Percentiles rank a stretch among this genome's conserved stretches.
Evolutionary conservation across 257 asterid genomes (phyloP).

Genomic region (Ocimum tenuiflorum): DNA sequence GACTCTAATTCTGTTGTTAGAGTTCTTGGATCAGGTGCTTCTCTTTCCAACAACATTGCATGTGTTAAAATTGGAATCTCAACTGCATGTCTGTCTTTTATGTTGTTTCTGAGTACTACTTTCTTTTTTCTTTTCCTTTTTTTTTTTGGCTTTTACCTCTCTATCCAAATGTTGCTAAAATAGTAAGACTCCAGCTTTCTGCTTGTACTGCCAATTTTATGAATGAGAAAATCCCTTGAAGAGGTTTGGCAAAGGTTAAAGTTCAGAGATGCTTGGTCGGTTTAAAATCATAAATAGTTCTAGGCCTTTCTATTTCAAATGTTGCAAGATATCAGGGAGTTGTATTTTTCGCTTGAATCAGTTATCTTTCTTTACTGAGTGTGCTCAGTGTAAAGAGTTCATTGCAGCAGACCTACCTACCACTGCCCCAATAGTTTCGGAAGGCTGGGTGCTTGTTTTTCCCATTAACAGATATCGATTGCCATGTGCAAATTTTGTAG

Average conservation of each 20-base stretch:
- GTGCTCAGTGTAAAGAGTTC: neutral
- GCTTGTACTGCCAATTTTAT: neutral
- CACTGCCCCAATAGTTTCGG: too few relatives aligned
- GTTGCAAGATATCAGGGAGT: neutral
- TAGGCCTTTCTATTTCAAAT: neutral
- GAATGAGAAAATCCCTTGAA: neutral
- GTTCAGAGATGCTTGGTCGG: neutral
- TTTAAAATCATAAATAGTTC: neutral
- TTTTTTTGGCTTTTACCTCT: neutral
- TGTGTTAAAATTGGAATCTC: slow-evolving; percentile 2
- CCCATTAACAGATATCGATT: neutral
- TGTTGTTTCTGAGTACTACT: neutral
- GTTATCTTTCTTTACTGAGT: neutral
- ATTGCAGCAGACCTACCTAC: too few relatives aligned
- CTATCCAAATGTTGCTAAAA: neutral
- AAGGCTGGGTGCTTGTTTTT: too few relatives aligned
- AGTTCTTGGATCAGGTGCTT: slow-evolving; percentile 70
- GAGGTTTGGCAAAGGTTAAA: neutral
- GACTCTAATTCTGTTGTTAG: slow-evolving; percentile 74
- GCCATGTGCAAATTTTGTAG: neutral
- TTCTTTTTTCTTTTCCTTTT: neutral
- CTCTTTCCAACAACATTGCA: slow-evolving; percentile 16
- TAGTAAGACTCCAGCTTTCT: neutral
- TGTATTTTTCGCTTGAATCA: neutral
- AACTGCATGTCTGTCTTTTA: neutral